A percentile compares a stretch with the other conserved stretches of the same genome.
Evolutionary conservation across 257 asterid genomes (phyloP).

Genomic region (Marsdenia floribunda): DNA sequence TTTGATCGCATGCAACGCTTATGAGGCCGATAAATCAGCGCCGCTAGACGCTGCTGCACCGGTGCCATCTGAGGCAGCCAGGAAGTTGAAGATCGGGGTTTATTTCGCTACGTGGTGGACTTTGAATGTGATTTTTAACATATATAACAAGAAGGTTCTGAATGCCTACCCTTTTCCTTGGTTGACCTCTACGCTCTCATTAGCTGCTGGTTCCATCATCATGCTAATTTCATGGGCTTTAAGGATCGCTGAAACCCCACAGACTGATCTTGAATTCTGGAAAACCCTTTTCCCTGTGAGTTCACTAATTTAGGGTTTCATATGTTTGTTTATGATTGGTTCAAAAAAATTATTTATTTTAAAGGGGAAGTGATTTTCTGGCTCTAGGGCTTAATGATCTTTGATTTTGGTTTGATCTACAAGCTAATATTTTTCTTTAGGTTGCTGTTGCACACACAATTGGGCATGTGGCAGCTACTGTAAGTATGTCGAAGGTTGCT

Average conservation of each 20-base stretch:
- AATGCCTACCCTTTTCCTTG: slow-evolving; percentile 87
- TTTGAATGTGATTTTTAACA: slow-evolving; percentile 82
- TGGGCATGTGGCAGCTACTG: slow-evolving; percentile 99
- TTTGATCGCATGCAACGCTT: slow-evolving; percentile 53
- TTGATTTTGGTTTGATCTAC: slow-evolving; percentile 17
- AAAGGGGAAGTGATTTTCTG: slow-evolving; percentile 2
- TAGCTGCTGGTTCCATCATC: slow-evolving; percentile 88
- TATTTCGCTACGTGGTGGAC: slow-evolving; percentile 97
- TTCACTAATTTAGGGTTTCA: neutral
- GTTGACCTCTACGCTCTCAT: slow-evolving; percentile 85
- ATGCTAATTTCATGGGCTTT: slow-evolving; percentile 86
- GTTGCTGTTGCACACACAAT: slow-evolving; percentile 97
- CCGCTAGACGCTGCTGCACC: slow-evolving; percentile 38
- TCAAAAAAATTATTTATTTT: no score
- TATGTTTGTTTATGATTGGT: no score
- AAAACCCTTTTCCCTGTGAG: slow-evolving; percentile 88
- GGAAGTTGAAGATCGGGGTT: slow-evolving; percentile 73
- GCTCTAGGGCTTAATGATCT: slow-evolving; percentile 4
- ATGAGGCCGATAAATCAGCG: slow-evolving; percentile 65
- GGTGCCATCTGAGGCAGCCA: slow-evolving; percentile 52
- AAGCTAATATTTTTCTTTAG: slow-evolving; percentile 28
- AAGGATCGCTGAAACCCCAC: slow-evolving; percentile 78
- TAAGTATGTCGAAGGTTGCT: slow-evolving; percentile 98
- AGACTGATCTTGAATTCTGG: slow-evolving; percentile 97
- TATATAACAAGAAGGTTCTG: slow-evolving; percentile 87